Conservation (phyloP, 2,329 filamentous ascomycete species). For the Cercospora janseana region DNA sequence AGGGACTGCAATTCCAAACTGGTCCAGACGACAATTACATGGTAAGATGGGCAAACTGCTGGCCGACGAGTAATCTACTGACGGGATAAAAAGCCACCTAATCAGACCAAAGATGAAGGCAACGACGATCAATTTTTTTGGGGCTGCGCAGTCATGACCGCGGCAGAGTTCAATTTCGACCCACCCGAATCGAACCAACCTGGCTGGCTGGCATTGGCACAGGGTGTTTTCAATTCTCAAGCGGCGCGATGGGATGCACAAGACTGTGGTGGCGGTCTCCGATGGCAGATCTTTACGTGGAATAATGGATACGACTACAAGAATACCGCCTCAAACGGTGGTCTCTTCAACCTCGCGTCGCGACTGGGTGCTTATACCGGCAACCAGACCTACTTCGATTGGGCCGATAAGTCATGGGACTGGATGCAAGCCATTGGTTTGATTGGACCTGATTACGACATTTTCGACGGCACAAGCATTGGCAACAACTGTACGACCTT, state of each 20-base stretch:
- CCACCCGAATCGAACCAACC: conserved; percentile 41
- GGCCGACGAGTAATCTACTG: no score
- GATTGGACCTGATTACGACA: conserved; percentile 53
- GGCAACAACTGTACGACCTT: conserved; percentile 46
- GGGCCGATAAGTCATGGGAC: conserved; percentile 50
- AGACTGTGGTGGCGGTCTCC: conserved; percentile 42
- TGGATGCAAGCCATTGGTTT: conserved; percentile 52
- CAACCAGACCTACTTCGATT: conserved; percentile 61
- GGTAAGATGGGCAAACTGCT: no score
- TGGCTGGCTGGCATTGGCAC: conserved; percentile 47
- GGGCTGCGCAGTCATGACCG: conserved; percentile 54
- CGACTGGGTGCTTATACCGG: conserved; percentile 43
- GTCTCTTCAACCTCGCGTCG: conserved; percentile 52
- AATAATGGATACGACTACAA: conserved; percentile 53
- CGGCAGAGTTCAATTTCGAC: conserved; percentile 53
- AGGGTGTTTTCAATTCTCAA: conserved; percentile 44
- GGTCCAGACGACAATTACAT: conserved; percentile 60
- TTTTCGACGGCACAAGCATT: conserved; percentile 50
- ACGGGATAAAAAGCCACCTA: no score
- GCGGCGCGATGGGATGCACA: conserved; percentile 39
- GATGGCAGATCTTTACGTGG: conserved; percentile 45
- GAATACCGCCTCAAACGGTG: conserved; percentile 58
- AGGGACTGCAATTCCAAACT: conserved; percentile 59
- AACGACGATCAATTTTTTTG: conserved; percentile 59
- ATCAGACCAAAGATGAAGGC: conserved; percentile 43